Evolutionary conservation across 441 rosid species (phyloP).

Genomic region (Bruguiera hainesii): DNA sequence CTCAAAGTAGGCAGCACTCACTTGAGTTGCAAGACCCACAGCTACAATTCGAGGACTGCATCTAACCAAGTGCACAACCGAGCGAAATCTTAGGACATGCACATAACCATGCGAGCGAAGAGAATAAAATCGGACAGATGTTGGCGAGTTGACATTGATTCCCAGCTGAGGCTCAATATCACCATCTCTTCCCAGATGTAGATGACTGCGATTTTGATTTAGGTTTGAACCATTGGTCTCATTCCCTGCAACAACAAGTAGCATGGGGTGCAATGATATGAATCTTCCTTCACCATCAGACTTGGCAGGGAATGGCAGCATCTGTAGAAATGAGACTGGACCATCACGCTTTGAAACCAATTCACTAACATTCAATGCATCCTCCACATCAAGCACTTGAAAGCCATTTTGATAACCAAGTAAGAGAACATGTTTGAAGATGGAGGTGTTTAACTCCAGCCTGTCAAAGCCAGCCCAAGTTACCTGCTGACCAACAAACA

Average conservation of each 20-base stretch:
- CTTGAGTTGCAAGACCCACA: constrained; percentile 84
- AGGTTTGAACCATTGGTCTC: constrained; percentile 41
- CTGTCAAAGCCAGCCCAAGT: constrained; percentile 87
- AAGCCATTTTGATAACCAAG: constrained; percentile 86
- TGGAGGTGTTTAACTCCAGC: constrained; percentile 48
- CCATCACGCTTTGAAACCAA: constrained; percentile 77
- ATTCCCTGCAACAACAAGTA: constrained; percentile 75
- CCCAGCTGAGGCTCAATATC: constrained; percentile 49
- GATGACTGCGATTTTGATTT: constrained; percentile 28
- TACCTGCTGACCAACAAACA: constrained; percentile 48
- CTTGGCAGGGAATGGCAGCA: constrained; percentile 70
- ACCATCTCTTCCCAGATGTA: constrained; percentile 51
- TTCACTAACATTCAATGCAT: constrained; percentile 60
- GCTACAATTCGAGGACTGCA: constrained; percentile 84
- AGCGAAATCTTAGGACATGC: constrained; percentile 82
- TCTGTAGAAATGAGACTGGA: constrained; percentile 82
- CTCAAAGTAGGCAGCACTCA: constrained; percentile 28
- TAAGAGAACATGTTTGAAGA: constrained; percentile 62
- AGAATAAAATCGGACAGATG: constrained; percentile 76
- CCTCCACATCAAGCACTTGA: constrained; percentile 85
- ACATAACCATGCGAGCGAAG: constrained; percentile 70
- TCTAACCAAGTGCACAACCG: constrained; percentile 81
- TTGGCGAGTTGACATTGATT: constrained; percentile 43
- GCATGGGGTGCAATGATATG: constrained; percentile 66
- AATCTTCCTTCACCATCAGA: constrained; percentile 60